Conservation (phyloP, 73 alveolate species). For the Stentor coeruleus region DNA sequence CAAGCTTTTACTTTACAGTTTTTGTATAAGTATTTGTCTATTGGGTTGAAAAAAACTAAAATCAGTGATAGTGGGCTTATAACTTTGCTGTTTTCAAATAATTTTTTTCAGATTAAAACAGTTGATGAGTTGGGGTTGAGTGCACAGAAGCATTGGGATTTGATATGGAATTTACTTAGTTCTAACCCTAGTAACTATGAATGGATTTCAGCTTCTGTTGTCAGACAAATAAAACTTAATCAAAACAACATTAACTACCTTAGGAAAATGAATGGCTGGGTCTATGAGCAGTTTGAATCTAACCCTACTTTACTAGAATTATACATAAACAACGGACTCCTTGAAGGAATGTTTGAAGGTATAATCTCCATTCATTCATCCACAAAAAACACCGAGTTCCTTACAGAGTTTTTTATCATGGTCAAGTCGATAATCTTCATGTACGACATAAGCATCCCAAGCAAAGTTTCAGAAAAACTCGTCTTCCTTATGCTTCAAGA, state of each 20-base stretch:
- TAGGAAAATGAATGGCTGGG: conserved; percentile 1
- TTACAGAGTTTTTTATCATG: background rate
- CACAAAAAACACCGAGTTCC: background rate
- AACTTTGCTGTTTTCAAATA: background rate
- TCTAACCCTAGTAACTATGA: background rate
- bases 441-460: background rate
- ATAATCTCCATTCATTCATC: background rate
- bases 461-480: background rate
- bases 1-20: conserved; percentile 7
- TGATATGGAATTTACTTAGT: background rate
- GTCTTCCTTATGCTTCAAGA: conserved; percentile 6
- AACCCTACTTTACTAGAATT: background rate
- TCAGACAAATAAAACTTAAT: background rate
- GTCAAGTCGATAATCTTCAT: background rate
- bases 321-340: background rate
- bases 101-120: background rate
- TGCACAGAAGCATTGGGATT: background rate
- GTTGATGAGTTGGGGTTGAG: background rate
- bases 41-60: background rate
- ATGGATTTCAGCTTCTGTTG: conserved; percentile 10
- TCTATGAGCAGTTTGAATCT: background rate
- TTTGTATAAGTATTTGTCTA: background rate
- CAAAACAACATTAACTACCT: background rate
- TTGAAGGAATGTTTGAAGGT: background rate
- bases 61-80: background rate